Evolutionary conservation across 352 stramenopile genomes (phyloP).

Genomic region (Globisporangium emineosum): DNA sequence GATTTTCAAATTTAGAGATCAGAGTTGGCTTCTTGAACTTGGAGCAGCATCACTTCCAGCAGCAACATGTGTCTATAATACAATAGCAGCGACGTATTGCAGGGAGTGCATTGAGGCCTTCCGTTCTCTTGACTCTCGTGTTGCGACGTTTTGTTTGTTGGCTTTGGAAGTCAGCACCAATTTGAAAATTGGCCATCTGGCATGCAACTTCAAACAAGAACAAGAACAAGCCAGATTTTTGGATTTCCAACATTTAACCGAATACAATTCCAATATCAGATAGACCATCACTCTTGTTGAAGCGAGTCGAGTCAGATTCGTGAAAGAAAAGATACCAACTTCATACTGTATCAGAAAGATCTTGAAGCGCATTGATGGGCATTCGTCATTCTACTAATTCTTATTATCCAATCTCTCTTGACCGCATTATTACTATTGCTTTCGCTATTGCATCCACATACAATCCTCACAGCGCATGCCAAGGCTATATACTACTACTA

Average conservation of each 20-base stretch:
- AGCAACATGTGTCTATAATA: neutral
- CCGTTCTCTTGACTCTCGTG: neutral
- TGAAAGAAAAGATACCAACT: slow-evolving; percentile 4
- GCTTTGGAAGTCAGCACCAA: neutral
- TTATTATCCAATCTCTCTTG: no score
- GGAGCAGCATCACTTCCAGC: neutral
- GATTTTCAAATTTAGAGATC: neutral
- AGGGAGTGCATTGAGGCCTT: neutral
- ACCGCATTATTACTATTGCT: no score
- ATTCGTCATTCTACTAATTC: no score
- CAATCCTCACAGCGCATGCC: neutral
- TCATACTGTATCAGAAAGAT: neutral
- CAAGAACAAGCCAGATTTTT: neutral
- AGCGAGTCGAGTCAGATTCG: neutral
- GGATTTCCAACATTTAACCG: neutral
- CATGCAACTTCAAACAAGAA: neutral
- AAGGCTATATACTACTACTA: neutral
- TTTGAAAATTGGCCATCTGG: neutral
- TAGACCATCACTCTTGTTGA: neutral
- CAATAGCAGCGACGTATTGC: neutral
- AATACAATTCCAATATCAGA: neutral
- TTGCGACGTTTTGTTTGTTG: neutral
- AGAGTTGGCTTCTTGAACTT: neutral
- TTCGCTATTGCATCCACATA: no score
- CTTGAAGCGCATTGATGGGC: neutral